A percentile compares a stretch with the other conserved stretches of the same genome.
Conservation (phyloP, 257 asterid genomes). For the Galeopsis tetrahit region DNA sequence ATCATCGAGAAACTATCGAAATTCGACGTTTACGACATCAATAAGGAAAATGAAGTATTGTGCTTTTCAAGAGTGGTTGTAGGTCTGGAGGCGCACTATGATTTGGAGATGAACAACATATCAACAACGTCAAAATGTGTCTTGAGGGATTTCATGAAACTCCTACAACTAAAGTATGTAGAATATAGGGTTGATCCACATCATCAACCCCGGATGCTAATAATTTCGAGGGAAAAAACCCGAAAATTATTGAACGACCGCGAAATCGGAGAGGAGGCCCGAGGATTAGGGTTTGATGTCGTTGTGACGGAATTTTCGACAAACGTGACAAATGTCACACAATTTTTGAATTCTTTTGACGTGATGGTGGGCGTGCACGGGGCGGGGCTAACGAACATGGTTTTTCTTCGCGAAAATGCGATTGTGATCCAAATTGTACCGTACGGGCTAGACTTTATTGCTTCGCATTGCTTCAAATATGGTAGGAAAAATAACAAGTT, state of each 20-base stretch:
- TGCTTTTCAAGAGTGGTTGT: conserved; percentile 52
- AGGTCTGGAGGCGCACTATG: conserved; percentile 49
- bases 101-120: conserved; percentile 43
- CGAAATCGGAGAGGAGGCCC: conserved; percentile 38
- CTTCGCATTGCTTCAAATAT: conserved; percentile 29
- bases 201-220: conserved; percentile 49
- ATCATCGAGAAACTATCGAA: conserved; percentile 45
- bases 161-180: conserved; percentile 42
- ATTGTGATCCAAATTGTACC: conserved; percentile 58
- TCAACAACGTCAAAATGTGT: conserved; percentile 2
- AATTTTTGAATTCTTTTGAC: conserved; percentile 52
- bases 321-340: conserved; percentile 34
- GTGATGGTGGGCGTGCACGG: conserved; percentile 76
- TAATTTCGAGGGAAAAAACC: conserved; percentile 45
- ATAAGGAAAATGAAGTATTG: conserved; percentile 38
- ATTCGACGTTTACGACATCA: conserved; percentile 44
- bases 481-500: conserved; percentile 51
- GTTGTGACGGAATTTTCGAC: conserved; percentile 26
- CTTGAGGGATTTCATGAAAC: conserved; percentile 45
- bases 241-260: conserved; percentile 43
- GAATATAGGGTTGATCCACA: not conserved
- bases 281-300: conserved; percentile 48
- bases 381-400: conserved; percentile 78
- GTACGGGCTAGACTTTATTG: conserved; percentile 30
- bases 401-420: conserved; percentile 65